phyloP scores from a whole-genome alignment of 1,139 yeast genomes.

The Scheffersomyces quercinus region DNA sequence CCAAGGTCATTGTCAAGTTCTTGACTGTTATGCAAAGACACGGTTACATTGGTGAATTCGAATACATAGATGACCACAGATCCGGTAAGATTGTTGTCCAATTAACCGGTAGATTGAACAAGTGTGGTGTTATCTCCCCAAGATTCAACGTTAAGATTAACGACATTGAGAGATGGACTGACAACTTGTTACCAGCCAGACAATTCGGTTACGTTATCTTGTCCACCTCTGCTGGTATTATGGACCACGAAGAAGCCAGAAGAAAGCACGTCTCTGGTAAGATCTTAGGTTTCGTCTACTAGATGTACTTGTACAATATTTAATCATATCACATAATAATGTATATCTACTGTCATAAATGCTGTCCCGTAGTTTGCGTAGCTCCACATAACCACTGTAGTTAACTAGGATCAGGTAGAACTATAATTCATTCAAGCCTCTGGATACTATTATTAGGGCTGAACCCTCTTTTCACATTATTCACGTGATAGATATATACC shows the following conservation, averaged over 20 bases:
- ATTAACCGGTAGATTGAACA: slow-evolving; percentile 97
- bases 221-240: slow-evolving; percentile 99
- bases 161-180: slow-evolving; percentile 98
- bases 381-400: too few relatives aligned
- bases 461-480: not conserved
- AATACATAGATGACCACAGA: slow-evolving; percentile 98
- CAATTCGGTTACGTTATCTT: slow-evolving; percentile 96
- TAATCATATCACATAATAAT: slow-evolving; percentile 1
- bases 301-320: slow-evolving; percentile 4
- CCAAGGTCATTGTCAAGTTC: slow-evolving; percentile 95
- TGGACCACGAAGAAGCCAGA: slow-evolving; percentile 99
- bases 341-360: not conserved
- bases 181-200: slow-evolving; percentile 96
- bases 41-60: slow-evolving; percentile 98
- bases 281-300: slow-evolving; percentile 92
- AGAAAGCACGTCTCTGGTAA: slow-evolving; percentile 99
- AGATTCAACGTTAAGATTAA: slow-evolving; percentile 93
- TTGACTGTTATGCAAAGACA: slow-evolving; percentile 96
- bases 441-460: not conserved
- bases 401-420: not conserved
- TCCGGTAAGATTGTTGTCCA: slow-evolving; percentile 97
- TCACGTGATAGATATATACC: not conserved
- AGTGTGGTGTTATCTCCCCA: slow-evolving; percentile 98
- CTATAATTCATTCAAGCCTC: not conserved
- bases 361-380: too few relatives aligned